Conservation (phyloP, 345 rosid species). For the Eucalyptus sp. region DNA sequence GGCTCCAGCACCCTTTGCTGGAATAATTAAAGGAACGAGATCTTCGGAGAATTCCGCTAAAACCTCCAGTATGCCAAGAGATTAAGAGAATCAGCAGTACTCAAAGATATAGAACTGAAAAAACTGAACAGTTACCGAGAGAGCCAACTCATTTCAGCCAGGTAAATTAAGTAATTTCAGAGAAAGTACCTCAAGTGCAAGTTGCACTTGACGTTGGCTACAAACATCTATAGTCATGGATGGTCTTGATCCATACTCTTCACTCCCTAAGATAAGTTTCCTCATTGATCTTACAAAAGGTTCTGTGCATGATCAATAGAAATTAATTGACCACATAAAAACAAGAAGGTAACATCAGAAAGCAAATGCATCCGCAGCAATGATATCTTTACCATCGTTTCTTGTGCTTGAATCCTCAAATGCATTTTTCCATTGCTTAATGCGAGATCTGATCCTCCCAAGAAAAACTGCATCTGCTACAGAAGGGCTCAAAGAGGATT, state of each 20-base stretch:
- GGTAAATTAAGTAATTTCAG: neutral
- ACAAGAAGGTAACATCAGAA: neutral
- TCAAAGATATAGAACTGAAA: neutral
- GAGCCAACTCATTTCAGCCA: neutral
- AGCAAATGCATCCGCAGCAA: neutral
- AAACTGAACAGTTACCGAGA: neutral
- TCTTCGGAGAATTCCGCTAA: slow-evolving; percentile 47
- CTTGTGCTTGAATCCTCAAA: slow-evolving; percentile 16
- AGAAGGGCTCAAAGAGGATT: slow-evolving; percentile 28
- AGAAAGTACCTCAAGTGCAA: slow-evolving; percentile 44
- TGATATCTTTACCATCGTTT: slow-evolving; percentile 31
- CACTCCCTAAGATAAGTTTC: slow-evolving; percentile 39
- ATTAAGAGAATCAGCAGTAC: neutral
- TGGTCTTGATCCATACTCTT: slow-evolving; percentile 61
- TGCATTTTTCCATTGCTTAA: slow-evolving; percentile 59
- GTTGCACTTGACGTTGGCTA: slow-evolving; percentile 77
- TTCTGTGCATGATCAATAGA: slow-evolving; percentile 21
- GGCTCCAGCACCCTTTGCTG: slow-evolving; percentile 64
- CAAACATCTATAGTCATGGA: slow-evolving; percentile 71
- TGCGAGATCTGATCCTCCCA: slow-evolving; percentile 55
- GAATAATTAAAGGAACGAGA: slow-evolving; percentile 57
- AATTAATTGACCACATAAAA: neutral
- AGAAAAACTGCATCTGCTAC: slow-evolving; percentile 69
- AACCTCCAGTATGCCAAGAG: slow-evolving; percentile 29
- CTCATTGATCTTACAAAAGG: slow-evolving; percentile 48